phyloP scores from a whole-genome alignment of 345 rosid species.

The Sisymbrium altissimum region DNA sequence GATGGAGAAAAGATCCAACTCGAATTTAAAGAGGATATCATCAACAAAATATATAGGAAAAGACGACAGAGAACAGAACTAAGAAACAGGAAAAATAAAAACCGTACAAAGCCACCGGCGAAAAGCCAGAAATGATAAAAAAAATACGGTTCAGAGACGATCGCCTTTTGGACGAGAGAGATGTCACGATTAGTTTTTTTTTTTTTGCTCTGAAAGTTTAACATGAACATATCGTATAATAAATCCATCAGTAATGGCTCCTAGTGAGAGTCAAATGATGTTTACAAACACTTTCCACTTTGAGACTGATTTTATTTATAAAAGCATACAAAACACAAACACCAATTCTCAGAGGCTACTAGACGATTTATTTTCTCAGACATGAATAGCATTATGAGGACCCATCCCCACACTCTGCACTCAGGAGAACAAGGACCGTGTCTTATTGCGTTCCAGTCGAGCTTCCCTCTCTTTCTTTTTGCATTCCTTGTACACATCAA shows the following conservation, averaged over 20 bases:
- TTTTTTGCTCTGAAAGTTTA: not conserved
- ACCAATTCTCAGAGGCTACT: constrained; percentile 1
- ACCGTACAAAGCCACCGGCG: no score
- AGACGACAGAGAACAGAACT: no score
- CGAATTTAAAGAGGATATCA: no score
- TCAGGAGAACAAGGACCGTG: constrained; percentile 73
- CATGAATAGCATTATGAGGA: constrained; percentile 4
- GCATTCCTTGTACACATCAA: constrained; percentile 93
- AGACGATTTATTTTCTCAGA: not conserved
- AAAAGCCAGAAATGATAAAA: no score
- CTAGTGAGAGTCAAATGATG: not conserved
- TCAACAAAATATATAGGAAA: no score
- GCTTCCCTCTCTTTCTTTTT: constrained; percentile 99
- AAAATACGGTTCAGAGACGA: no score
- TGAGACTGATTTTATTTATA: not conserved
- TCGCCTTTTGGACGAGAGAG: no score
- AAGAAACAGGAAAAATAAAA: no score
- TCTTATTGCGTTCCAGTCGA: constrained; percentile 82
- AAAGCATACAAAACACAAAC: constrained; percentile 5
- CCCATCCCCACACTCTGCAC: not conserved
- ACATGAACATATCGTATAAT: not conserved
- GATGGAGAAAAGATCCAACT: no score
- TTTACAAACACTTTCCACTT: not conserved
- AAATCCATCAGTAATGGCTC: not conserved
- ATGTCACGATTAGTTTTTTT: no score